A percentile compares a stretch with the other conserved stretches of the same genome.
phyloP scores from a whole-genome alignment of 176 grass and related monocot genomes.

The Ampelocalamus luodianensis region DNA sequence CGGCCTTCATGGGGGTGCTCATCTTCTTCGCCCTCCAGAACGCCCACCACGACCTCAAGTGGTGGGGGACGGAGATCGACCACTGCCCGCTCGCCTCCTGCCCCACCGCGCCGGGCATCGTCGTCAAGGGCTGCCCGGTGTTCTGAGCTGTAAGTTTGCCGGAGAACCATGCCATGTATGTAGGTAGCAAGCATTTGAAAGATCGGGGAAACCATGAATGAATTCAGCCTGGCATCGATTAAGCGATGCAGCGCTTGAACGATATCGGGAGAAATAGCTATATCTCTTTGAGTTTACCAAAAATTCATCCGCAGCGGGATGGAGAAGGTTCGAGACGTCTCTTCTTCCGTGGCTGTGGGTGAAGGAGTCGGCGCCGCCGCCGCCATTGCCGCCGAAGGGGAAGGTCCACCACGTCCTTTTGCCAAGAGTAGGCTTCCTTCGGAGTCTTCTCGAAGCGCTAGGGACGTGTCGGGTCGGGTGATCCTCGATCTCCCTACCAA shows the following conservation, averaged over 20 bases:
- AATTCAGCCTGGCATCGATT: constrained; percentile 16
- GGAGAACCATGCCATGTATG: background rate
- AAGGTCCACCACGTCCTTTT: too few species aligned
- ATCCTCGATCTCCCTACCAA: too few species aligned
- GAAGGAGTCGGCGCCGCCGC: too few species aligned
- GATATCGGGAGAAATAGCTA: too few species aligned
- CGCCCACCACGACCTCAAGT: constrained; percentile 70
- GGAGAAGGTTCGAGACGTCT: too few species aligned
- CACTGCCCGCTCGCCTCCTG: constrained; percentile 91
- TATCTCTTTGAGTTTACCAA: too few species aligned
- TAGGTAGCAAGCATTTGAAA: background rate
- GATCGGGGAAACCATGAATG: background rate
- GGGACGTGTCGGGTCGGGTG: too few species aligned
- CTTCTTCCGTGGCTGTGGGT: too few species aligned
- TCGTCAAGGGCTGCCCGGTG: constrained; percentile 84
- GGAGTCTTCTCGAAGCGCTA: too few species aligned
- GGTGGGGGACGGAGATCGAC: constrained; percentile 94
- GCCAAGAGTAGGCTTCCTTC: too few species aligned
- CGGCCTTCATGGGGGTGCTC: constrained; percentile 96
- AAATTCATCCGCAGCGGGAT: too few species aligned
- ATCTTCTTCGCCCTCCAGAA: constrained; percentile 98
- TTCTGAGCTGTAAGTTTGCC: constrained; percentile 49
- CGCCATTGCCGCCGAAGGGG: too few species aligned
- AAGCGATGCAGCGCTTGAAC: constrained; percentile 15
- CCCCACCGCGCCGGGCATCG: constrained; percentile 79